A percentile compares a stretch with the other conserved stretches of the same genome.
These are phyloP conservation scores for Plantago ovata DNA, from an alignment of 257 asterid genomes.

Conservation along the genomic window DNA sequence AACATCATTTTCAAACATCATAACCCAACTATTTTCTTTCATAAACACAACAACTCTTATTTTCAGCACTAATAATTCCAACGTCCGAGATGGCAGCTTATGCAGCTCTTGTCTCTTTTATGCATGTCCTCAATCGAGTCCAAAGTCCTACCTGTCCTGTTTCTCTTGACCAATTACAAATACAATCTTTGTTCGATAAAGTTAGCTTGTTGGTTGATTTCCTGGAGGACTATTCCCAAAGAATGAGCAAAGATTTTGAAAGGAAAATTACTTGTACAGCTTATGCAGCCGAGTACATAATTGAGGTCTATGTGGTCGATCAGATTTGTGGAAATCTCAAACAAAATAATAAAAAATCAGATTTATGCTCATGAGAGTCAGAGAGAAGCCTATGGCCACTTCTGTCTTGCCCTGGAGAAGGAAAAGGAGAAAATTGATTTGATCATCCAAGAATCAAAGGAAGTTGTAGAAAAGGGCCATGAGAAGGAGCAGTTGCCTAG, in stretches of 20 bases:
- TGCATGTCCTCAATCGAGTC: not conserved
- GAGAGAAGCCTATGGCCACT: too few species aligned
- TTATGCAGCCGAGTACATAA: not conserved
- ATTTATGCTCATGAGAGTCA: too few species aligned
- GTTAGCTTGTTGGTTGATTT: not conserved
- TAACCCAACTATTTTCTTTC: too few species aligned
- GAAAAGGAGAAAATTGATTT: not conserved
- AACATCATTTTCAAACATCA: too few species aligned
- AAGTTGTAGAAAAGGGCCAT: not conserved
- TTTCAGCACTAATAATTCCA: too few species aligned
- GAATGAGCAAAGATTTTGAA: too few species aligned
- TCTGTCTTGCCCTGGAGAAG: too few species aligned
- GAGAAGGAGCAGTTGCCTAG: not conserved
- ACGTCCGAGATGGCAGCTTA: not conserved
- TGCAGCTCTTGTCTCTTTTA: constrained; percentile 4
- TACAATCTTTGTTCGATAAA: not conserved
- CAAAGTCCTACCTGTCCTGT: not conserved
- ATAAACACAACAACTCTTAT: too few species aligned
- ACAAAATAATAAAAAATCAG: too few species aligned
- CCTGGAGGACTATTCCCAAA: too few species aligned
- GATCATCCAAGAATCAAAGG: not conserved
- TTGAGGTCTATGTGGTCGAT: not conserved
- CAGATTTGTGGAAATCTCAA: not conserved
- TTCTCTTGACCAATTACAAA: not conserved
- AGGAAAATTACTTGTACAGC: not conserved